These are phyloP conservation scores for Pseudonectria foliicola DNA, from an alignment of 2,329 filamentous ascomycete species.

Conservation along the genomic window DNA sequence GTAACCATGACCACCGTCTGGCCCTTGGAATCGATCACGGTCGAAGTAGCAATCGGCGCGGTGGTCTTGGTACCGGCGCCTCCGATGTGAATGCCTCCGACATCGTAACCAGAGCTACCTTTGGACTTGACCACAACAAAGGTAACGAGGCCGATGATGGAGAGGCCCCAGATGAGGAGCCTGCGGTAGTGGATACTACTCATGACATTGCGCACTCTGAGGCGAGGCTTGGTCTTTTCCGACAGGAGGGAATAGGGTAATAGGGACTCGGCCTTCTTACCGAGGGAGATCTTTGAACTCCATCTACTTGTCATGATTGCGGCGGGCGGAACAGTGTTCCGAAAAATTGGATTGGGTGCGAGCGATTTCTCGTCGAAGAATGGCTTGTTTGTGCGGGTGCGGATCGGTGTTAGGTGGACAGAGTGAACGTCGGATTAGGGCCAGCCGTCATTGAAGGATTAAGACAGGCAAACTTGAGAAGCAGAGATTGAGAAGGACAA, in stretches of 20 bases:
- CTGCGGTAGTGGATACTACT: constrained; percentile 46
- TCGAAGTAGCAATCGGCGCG: constrained; percentile 18
- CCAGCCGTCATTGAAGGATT: constrained; percentile 21
- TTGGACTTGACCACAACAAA: constrained; percentile 33
- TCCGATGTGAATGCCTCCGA: constrained; percentile 15
- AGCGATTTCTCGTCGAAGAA: constrained; percentile 5
- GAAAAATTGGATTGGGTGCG: too few species aligned
- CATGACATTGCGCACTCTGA: constrained; percentile 39
- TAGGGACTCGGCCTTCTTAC: constrained; percentile 26
- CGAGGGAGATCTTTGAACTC: constrained; percentile 24
- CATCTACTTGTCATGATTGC: constrained; percentile 29
- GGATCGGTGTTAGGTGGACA: constrained; percentile 13
- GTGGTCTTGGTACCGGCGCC: constrained; percentile 12
- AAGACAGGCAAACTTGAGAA: constrained; percentile 14
- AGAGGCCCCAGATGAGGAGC: constrained; percentile 43
- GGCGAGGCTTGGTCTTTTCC: constrained; percentile 28
- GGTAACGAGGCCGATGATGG: constrained; percentile 33
- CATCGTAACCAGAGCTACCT: constrained; percentile 17
- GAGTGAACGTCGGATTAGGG: constrained; percentile 19
- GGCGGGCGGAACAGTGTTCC: constrained; percentile 17
- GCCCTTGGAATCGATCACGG: constrained; percentile 19
- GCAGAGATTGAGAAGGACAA: constrained; percentile 14
- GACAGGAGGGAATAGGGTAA: constrained; percentile 26
- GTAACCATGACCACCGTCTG: constrained; percentile 23
- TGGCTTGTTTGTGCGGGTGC: constrained; percentile 5